Evolutionary conservation across 129 eudicot species (phyloP).

Genomic region (Tanacetum coccineum): DNA sequence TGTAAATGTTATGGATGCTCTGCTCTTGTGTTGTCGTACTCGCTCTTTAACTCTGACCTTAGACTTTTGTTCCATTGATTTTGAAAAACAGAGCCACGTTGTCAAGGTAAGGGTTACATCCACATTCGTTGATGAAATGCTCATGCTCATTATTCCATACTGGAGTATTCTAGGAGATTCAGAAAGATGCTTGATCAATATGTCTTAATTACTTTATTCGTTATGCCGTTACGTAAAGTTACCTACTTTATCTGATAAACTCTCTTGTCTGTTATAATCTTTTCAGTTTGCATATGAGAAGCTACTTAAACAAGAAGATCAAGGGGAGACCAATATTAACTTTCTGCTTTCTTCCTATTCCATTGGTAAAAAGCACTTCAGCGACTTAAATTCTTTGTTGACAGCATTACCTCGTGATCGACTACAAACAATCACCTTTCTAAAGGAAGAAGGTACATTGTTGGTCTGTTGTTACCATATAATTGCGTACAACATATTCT

Average conservation of each 20-base stretch:
- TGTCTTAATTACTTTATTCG: neutral
- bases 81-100: neutral
- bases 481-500: no score
- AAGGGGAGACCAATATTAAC: neutral
- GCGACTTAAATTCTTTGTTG: neutral
- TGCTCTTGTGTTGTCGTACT: no score
- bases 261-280: neutral
- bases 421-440: neutral
- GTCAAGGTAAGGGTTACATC: neutral
- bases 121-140: neutral
- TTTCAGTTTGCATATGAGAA: neutral
- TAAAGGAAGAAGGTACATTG: neutral
- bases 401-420: neutral
- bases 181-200: no score
- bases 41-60: no score
- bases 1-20: neutral
- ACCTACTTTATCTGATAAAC: neutral
- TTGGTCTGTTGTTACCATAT: neutral
- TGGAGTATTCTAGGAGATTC: no score
- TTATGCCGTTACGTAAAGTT: no score
- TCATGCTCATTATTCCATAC: neutral
- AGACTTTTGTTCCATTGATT: no score
- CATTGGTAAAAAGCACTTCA: neutral
- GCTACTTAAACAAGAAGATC: constrained; percentile 1
- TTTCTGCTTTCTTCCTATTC: neutral